These are phyloP conservation scores for Vaccinium myrtillus DNA, from an alignment of 148 eudicot species.

Conservation along the genomic window DNA sequence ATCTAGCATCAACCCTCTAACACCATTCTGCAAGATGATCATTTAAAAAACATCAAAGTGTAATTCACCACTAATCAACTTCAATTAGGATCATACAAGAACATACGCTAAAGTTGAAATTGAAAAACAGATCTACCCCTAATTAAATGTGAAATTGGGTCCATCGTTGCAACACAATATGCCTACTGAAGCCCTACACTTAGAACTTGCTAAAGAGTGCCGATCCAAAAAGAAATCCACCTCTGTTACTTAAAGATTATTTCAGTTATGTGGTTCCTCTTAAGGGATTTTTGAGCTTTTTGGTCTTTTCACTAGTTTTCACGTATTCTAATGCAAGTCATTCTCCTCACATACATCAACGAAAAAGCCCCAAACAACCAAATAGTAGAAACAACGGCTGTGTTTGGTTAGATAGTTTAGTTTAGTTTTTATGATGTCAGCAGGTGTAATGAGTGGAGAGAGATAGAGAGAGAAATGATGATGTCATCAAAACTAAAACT, in stretches of 20 bases:
- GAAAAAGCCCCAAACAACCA: too few relatives aligned
- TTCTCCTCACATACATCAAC: too few relatives aligned
- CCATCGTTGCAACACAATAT: neutral
- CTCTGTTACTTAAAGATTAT: neutral
- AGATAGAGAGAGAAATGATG: too few relatives aligned
- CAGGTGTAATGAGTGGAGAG: too few relatives aligned
- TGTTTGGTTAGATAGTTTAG: too few relatives aligned
- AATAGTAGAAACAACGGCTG: too few relatives aligned
- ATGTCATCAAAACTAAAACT: too few relatives aligned
- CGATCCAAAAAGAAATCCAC: too few relatives aligned
- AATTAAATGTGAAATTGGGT: neutral
- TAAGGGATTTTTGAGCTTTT: too few relatives aligned
- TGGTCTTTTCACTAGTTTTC: too few relatives aligned
- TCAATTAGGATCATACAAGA: neutral
- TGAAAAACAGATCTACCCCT: neutral
- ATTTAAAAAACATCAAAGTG: neutral
- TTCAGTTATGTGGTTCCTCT: neutral
- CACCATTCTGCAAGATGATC: slow-evolving; percentile 70
- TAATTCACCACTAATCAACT: neutral
- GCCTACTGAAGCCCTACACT: neutral
- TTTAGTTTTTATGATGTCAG: too few relatives aligned
- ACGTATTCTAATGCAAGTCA: too few relatives aligned
- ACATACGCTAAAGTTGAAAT: neutral
- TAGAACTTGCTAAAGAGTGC: neutral
- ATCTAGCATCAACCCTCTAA: slow-evolving; percentile 95